Evolutionary conservation across 2,329 filamentous ascomycete genomes (phyloP).

Genomic region (Monosporascus sp.): DNA sequence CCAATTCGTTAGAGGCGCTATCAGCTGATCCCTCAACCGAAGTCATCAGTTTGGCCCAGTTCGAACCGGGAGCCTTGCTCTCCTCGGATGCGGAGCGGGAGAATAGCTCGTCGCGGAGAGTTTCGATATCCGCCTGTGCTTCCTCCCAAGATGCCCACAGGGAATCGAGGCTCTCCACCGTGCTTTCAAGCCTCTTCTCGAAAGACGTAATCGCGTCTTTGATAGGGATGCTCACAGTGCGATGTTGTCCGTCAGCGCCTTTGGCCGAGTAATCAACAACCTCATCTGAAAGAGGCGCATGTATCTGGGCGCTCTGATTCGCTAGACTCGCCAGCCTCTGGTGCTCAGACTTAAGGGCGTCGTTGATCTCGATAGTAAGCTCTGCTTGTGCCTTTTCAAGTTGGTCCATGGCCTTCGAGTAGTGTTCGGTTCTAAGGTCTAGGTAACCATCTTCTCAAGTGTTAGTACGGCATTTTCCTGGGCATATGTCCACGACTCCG

Average conservation of each 20-base stretch:
- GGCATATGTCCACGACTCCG: too few relatives aligned
- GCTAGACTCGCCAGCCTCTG: not conserved
- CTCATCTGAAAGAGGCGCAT: not conserved
- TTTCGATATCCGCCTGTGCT: not conserved
- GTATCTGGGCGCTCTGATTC: not conserved
- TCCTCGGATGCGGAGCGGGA: not conserved
- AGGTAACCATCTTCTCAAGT: not conserved
- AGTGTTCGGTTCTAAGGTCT: not conserved
- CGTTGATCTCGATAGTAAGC: not conserved
- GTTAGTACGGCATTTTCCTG: not conserved
- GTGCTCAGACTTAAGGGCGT: not conserved
- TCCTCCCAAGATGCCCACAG: constrained; percentile 1
- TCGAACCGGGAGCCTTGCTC: not conserved
- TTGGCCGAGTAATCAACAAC: not conserved
- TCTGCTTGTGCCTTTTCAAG: not conserved
- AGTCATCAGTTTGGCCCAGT: not conserved
- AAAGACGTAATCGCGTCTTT: not conserved
- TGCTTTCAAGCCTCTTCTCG: not conserved
- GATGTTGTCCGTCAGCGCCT: not conserved
- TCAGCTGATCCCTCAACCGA: not conserved
- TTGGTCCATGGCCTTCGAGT: not conserved
- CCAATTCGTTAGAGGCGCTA: not conserved
- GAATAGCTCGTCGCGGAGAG: not conserved
- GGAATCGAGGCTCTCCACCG: not conserved
- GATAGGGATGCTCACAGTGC: not conserved